Evolutionary conservation across 176 grass and related monocot genomes (phyloP), one percentile per base, ranked within the genome.

Genomic region (Secale cereale): DNA sequence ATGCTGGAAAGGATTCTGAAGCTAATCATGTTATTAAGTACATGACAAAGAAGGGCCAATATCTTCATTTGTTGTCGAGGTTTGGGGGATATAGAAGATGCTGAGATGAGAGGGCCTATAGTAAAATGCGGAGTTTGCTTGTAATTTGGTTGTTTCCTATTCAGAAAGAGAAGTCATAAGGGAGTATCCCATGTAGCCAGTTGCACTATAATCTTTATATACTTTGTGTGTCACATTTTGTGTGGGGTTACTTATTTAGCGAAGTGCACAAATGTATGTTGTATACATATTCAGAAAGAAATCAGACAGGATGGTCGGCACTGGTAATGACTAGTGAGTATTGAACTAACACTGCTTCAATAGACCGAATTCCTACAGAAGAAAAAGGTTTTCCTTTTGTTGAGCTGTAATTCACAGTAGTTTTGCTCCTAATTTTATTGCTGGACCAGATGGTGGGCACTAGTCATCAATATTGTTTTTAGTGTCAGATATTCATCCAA

Each of bases 11-110:
- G 86, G 86, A 90, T 81, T 88, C 77, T 63, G 78, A 94, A 85
- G 93, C 97, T 82, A 95, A 91, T 82, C 80, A 89, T 87, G 84
- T 95, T 78, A 93, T 98, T 85, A 92, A 87, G 46, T 95, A 91
- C 86, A 95, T 94, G 93, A 87, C 92, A 64, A 86, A 94, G 76
- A 98, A 93, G 40, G 93, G 96, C 46, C 96, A 98, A 39, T 98
- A 95, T 90, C 89, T 98, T 88, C 93, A 98, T 94, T 78, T 98
- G 75, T 77, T 85, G 59, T 91, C 93, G 15, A 94, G 91, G 68
- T 98, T 98, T 73, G 90, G 89, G 77, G 87, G 89, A 76, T 98
- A 95, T 76, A 87, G 70, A 85, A 98, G 91, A 91, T 92, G 86
- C 46, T 97, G 87, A 91, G 37, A 56, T 85, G 89, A 74, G 43